A percentile compares a stretch with the other conserved stretches of the same genome.
These are phyloP conservation scores for Aspergillus glaucus DNA, from an alignment of 2,329 filamentous ascomycete genomes.

Conservation along the genomic window DNA sequence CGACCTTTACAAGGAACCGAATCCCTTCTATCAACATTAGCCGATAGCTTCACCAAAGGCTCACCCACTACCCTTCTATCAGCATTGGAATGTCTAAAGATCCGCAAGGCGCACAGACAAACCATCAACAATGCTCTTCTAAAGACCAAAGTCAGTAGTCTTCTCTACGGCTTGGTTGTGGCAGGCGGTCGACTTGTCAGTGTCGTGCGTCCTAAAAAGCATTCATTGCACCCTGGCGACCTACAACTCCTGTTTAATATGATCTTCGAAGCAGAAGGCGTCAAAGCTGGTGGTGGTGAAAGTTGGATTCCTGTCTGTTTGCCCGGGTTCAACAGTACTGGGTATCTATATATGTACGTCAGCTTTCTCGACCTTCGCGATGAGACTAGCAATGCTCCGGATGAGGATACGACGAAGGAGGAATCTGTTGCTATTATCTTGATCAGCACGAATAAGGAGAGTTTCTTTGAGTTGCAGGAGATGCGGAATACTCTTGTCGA, in stretches of 20 bases:
- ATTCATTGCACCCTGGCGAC: slow-evolving; percentile 92
- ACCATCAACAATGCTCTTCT: slow-evolving; percentile 82
- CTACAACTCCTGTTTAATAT: slow-evolving; percentile 98
- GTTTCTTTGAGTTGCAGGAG: slow-evolving; percentile 80
- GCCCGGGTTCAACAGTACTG: slow-evolving; percentile 93
- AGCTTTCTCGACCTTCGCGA: slow-evolving; percentile 72
- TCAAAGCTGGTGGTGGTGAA: slow-evolving; percentile 88
- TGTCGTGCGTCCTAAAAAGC: slow-evolving; percentile 86
- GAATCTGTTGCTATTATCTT: slow-evolving; percentile 83
- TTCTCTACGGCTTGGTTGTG: slow-evolving; percentile 90
- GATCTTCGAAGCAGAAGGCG: slow-evolving; percentile 90
- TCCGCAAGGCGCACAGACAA: slow-evolving; percentile 80
- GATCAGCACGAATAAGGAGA: slow-evolving; percentile 87
- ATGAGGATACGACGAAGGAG: slow-evolving; percentile 44
- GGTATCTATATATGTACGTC: slow-evolving; percentile 98
- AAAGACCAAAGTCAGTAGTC: slow-evolving; percentile 66
- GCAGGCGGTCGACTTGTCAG: slow-evolving; percentile 90
- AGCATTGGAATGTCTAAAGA: slow-evolving; percentile 84
- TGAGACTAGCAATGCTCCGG: slow-evolving; percentile 37
- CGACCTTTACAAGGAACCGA: slow-evolving; percentile 89
- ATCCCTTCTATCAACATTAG: slow-evolving; percentile 78
- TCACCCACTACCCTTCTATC: slow-evolving; percentile 84
- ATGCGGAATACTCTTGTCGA: slow-evolving; percentile 58
- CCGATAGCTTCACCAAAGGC: slow-evolving; percentile 89
- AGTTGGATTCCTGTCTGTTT: slow-evolving; percentile 97